A percentile compares a stretch with the other conserved stretches of the same genome.
Evolutionary conservation across 345 rosid species (phyloP).

Genomic region (Eucalyptus camaldulensis): DNA sequence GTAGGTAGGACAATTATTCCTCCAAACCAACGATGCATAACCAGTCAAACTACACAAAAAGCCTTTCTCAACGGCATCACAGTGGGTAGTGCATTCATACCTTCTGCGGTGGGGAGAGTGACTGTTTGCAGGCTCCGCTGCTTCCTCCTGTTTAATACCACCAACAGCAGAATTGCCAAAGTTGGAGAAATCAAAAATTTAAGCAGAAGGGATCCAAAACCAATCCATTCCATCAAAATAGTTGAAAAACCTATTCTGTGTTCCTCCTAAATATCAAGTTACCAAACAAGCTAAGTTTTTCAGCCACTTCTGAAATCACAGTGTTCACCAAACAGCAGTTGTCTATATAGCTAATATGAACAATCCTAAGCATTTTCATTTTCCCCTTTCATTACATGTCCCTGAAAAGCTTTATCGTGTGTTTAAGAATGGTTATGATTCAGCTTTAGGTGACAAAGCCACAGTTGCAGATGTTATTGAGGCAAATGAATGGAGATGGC

Average conservation of each 20-base stretch:
- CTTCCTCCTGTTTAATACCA: not conserved
- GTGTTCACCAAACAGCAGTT: not conserved
- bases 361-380: not conserved
- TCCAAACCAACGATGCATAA: not conserved
- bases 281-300: not conserved
- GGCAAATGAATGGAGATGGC: not conserved
- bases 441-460: not conserved
- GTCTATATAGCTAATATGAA: not conserved
- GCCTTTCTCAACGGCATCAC: fast-evolving
- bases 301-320: not conserved
- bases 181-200: not conserved
- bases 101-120: not conserved
- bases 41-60: not conserved
- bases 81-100: not conserved
- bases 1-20: no score
- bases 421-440: not conserved
- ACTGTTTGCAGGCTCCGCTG: not conserved
- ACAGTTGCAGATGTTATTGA: not conserved
- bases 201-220: not conserved
- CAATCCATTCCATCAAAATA: not conserved
- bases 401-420: not conserved
- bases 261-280: not conserved
- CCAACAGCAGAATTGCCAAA: not conserved
- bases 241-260: not conserved
- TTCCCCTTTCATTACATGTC: not conserved